Evolutionary conservation across 2,329 filamentous ascomycete genomes (phyloP), one percentile per base, ranked within the genome.

Genomic region (Aphanoascus verrucosus): DNA sequence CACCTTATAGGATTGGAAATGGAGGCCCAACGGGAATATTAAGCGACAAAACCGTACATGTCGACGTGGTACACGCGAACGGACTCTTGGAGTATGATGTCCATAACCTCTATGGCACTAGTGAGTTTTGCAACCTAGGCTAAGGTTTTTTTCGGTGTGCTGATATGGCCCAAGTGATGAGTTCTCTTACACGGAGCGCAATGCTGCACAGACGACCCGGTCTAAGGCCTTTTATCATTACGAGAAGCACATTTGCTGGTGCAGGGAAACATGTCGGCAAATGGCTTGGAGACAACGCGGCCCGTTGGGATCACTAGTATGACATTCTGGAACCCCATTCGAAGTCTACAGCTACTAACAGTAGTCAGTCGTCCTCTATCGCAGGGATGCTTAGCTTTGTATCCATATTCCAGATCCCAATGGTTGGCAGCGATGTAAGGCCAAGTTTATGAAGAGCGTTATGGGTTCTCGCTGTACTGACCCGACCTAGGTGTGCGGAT

Each of bases 281-380:
- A 67, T 94, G 87, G 87, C 86, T 86, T 31, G 86, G 84, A 34
- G 83, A 91, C 66, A 90, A 89, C 63, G 71, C 74, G 15, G 84
- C 82, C 2, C 76, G 79, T 12, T 91, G 84, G 80, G 76, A 77
- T 0, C 85, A 82, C 65, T 85, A 90, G 79, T 85, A 79, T 67
- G 43, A 9, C 3, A 23, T 23, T 11, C 19, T 23, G 23, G 8
- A 9, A 23, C 15, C 3, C 19, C 23, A 1, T 3, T 43, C 34
- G 1, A 46, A 28, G 15, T 12, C 15, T n/a, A 32, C 11, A 19
- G 9, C 31, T 47, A n/a, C 35, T n/a, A 20, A 15, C 5, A 37
- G 6, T 8, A 47, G 44, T 37, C 44, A 31, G 17, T 83, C 85
- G 17, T 83, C 85, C 66, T 83, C 82, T 9, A 93, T 93, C 9